Percentiles rank a stretch among this genome's conserved stretches.
Conservation (phyloP, 768 basidiomycete genomes). For the Leccinum truebloodii region DNA sequence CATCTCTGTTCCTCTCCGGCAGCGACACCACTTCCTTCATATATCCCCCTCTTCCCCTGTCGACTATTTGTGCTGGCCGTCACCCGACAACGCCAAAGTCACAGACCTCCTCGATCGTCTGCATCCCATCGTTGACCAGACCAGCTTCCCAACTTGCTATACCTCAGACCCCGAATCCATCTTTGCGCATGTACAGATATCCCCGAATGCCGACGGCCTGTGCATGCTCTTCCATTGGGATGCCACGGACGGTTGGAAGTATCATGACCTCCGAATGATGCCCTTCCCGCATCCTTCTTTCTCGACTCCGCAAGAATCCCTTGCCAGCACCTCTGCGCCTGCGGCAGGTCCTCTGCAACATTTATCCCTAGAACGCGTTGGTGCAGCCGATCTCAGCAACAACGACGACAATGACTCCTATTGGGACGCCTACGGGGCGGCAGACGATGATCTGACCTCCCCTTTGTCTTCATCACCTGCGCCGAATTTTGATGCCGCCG, state of each 20-base stretch:
- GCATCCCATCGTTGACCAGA: conserved; percentile 26
- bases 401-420: conserved; percentile 53
- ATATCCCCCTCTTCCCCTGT: conserved; percentile 49
- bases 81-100: conserved; percentile 35
- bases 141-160: conserved; percentile 37
- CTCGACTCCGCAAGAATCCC: conserved; percentile 28
- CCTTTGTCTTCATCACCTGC: conserved; percentile 20
- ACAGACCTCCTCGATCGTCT: conserved; percentile 48
- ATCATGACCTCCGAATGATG: conserved; percentile 69
- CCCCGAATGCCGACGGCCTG: conserved; percentile 38
- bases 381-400: conserved; percentile 24
- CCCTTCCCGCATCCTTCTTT: conserved; percentile 58
- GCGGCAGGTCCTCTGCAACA: background rate
- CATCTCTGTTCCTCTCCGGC: conserved; percentile 56
- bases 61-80: conserved; percentile 72
- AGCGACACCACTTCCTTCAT: conserved; percentile 65
- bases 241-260: conserved; percentile 56
- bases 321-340: conserved; percentile 26
- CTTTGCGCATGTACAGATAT: conserved; percentile 58
- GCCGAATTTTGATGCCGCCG: conserved; percentile 11
- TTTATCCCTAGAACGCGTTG: conserved; percentile 2
- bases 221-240: conserved; percentile 75
- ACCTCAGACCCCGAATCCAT: conserved; percentile 51
- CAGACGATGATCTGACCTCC: conserved; percentile 31
- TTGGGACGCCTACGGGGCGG: conserved; percentile 64